Evolutionary conservation across 2,329 filamentous ascomycete species (phyloP).

Genomic region (Claviceps cyperi): DNA sequence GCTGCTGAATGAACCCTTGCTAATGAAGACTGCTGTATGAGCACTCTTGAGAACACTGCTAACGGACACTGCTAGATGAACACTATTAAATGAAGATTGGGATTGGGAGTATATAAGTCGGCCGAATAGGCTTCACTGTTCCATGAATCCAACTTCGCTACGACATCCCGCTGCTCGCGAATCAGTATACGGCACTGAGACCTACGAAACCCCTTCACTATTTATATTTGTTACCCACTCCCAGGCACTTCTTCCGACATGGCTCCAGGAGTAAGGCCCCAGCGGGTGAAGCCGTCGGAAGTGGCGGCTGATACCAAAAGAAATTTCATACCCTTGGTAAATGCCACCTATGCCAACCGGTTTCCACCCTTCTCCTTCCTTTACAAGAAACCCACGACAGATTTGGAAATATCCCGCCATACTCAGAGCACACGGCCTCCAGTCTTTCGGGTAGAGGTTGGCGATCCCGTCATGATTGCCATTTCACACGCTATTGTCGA

Average conservation of each 20-base stretch:
- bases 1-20: no score
- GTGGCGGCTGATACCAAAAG: slow-evolving; percentile 61
- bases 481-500: slow-evolving; percentile 38
- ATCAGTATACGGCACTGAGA: background rate
- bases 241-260: slow-evolving; percentile 10
- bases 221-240: background rate
- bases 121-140: slow-evolving; percentile 1
- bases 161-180: background rate
- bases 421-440: slow-evolving; percentile 25
- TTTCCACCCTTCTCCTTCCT: slow-evolving; percentile 47
- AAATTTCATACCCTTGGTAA: slow-evolving; percentile 52
- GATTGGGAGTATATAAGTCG: slow-evolving; percentile 3
- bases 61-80: background rate
- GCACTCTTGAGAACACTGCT: no score
- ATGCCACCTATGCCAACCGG: slow-evolving; percentile 35
- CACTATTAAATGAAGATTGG: background rate
- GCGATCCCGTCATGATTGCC: slow-evolving; percentile 46
- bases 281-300: slow-evolving; percentile 33
- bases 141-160: slow-evolving; percentile 8
- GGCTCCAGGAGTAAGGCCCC: slow-evolving; percentile 18
- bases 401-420: slow-evolving; percentile 26
- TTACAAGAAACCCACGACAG: slow-evolving; percentile 34
- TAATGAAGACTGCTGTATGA: no score
- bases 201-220: background rate
- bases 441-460: slow-evolving; percentile 34